Conservation (phyloP, 192 early-diverging fungal species). For the Neocallimastix lanati region DNA sequence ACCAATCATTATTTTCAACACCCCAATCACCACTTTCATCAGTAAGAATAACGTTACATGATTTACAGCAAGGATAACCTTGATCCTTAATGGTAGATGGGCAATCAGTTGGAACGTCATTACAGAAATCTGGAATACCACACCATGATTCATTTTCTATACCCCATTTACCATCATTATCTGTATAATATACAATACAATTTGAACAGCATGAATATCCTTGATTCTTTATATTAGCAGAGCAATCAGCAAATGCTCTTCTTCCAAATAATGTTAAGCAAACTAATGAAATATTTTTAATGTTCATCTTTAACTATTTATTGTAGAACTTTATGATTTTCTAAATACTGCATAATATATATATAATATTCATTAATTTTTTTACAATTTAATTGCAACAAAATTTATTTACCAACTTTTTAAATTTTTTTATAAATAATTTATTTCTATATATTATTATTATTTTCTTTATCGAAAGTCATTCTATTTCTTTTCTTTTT, state of each 20-base stretch:
- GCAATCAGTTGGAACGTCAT: background rate
- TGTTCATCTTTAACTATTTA: too few species aligned
- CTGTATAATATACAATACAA: background rate
- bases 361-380: too few species aligned
- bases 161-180: background rate
- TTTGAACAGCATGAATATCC: background rate
- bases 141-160: background rate
- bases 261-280: background rate
- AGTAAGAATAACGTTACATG: background rate
- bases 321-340: too few species aligned
- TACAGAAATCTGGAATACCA: background rate
- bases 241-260: background rate
- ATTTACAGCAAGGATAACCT: background rate
- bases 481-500: too few species aligned
- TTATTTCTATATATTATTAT: too few species aligned
- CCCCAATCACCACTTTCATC: background rate
- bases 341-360: too few species aligned
- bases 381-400: too few species aligned
- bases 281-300: background rate
- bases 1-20: background rate
- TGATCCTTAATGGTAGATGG: background rate
- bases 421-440: too few species aligned
- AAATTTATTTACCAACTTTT: too few species aligned
- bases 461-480: too few species aligned
- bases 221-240: background rate